Conservation (phyloP, 139 green algal species). For the Chlamydomonas sphaeroides region DNA sequence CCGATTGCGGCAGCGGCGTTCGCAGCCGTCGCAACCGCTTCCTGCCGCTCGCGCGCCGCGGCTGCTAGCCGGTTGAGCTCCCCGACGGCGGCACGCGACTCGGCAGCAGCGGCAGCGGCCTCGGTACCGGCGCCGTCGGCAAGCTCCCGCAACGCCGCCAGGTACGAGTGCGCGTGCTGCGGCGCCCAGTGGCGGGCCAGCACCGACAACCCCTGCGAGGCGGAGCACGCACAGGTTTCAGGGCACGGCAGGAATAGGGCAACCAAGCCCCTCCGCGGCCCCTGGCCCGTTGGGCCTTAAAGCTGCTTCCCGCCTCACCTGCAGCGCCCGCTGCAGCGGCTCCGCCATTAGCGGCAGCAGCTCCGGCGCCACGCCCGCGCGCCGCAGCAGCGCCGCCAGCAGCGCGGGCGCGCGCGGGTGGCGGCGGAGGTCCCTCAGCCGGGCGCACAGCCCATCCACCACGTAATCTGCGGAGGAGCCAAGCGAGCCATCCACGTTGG, state of each 20-base stretch:
- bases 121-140: constrained; percentile 36
- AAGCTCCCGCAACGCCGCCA: constrained; percentile 55
- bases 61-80: constrained; percentile 26
- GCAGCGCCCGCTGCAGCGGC: constrained; percentile 55
- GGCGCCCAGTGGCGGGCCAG: constrained; percentile 65
- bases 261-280: too few relatives aligned
- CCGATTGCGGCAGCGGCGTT: not conserved
- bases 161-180: constrained; percentile 65
- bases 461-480: constrained; percentile 87
- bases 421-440: constrained; percentile 61
- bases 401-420: constrained; percentile 76
- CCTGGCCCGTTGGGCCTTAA: too few relatives aligned
- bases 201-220: constrained; percentile 68
- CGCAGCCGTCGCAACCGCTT: not conserved
- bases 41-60: not conserved
- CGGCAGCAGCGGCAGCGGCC: constrained; percentile 12
- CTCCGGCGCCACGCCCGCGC: constrained; percentile 60
- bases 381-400: constrained; percentile 76
- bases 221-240: too few relatives aligned
- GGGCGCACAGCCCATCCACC: constrained; percentile 78
- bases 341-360: constrained; percentile 86
- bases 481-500: too few relatives aligned
- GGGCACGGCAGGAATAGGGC: too few relatives aligned
- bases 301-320: not conserved
- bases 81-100: not conserved